Evolutionary conservation across 1,139 yeast genomes (phyloP).

Genomic region (Candida gigantensis): DNA sequence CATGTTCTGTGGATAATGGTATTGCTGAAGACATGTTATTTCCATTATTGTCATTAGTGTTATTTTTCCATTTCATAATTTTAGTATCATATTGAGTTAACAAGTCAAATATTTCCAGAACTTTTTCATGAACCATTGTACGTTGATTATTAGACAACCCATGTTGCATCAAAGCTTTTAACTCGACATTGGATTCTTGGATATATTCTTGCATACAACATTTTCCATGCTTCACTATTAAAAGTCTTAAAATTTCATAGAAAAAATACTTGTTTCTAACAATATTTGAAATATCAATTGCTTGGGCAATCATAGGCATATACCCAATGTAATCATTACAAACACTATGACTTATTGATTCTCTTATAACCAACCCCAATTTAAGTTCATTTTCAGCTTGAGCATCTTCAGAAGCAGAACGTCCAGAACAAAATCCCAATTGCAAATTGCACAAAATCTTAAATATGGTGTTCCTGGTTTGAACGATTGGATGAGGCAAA

Average conservation of each 20-base stretch:
- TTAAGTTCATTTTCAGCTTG: slow-evolving; percentile 24
- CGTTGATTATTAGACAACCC: slow-evolving; percentile 32
- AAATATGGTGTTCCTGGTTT: slow-evolving; percentile 29
- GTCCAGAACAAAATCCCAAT: slow-evolving; percentile 27
- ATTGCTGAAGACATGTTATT: slow-evolving; percentile 18
- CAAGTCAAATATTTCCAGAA: slow-evolving; percentile 24
- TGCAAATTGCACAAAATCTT: slow-evolving; percentile 35
- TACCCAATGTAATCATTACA: slow-evolving; percentile 35
- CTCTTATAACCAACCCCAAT: slow-evolving; percentile 26
- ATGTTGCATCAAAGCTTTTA: slow-evolving; percentile 33
- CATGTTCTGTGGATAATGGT: slow-evolving; percentile 13
- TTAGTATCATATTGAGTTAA: slow-evolving; percentile 16
- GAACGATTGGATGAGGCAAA: slow-evolving; percentile 25
- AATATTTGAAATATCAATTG: slow-evolving; percentile 26
- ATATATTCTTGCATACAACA: slow-evolving; percentile 42
- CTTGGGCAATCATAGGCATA: slow-evolving; percentile 38
- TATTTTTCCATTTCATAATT: slow-evolving; percentile 24
- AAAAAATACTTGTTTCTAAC: slow-evolving; percentile 22
- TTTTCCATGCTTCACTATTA: slow-evolving; percentile 28
- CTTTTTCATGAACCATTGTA: slow-evolving; percentile 20
- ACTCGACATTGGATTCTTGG: slow-evolving; percentile 20
- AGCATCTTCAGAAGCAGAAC: slow-evolving; percentile 6
- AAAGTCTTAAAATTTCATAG: slow-evolving; percentile 26
- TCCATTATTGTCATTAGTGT: neutral
- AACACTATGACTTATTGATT: slow-evolving; percentile 19